Percentiles rank a stretch among this genome's conserved stretches.
These are phyloP conservation scores for Aspergillus sp. DNA, from an alignment of 2,329 filamentous ascomycete species.

Conservation along the genomic window DNA sequence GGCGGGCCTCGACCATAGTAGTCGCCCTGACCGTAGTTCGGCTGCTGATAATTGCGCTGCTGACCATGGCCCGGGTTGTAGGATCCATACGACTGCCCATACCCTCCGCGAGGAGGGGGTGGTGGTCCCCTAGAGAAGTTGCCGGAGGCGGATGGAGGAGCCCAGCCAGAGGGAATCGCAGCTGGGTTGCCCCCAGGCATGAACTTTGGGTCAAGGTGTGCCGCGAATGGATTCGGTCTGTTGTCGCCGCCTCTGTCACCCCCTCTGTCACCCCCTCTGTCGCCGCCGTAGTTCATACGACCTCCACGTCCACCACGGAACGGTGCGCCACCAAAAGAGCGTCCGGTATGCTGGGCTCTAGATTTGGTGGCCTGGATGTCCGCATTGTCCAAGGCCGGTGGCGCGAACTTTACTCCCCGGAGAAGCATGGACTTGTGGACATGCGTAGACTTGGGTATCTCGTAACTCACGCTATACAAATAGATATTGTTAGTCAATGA, in stretches of 20 bases:
- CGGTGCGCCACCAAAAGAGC: constrained; percentile 68
- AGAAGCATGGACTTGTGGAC: constrained; percentile 93
- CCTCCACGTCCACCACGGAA: constrained; percentile 52
- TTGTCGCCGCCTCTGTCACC: constrained; percentile 11
- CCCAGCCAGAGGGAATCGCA: constrained; percentile 36
- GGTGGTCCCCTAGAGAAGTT: constrained; percentile 39
- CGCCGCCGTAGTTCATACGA: constrained; percentile 55
- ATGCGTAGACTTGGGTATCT: constrained; percentile 70
- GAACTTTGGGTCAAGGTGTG: constrained; percentile 48
- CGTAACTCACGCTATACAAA: constrained; percentile 70
- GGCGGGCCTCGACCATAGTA: constrained; percentile 28
- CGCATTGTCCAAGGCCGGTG: constrained; percentile 68
- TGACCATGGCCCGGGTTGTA: constrained; percentile 21
- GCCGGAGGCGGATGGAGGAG: constrained; percentile 32
- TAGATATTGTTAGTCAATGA: constrained; percentile 15
- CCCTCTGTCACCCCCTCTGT: constrained; percentile 47
- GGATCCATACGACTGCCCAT: constrained; percentile 17
- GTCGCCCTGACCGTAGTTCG: constrained; percentile 21
- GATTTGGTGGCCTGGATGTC: constrained; percentile 74
- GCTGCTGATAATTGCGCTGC: constrained; percentile 17
- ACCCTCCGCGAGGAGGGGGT: constrained; percentile 39
- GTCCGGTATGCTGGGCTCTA: constrained; percentile 65
- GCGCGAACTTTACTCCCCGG: constrained; percentile 73
- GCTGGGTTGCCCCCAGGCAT: constrained; percentile 32
- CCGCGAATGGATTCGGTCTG: constrained; percentile 47